Conservation (phyloP, 192 early-diverging fungal species). For the Coemansia asiatica region DNA sequence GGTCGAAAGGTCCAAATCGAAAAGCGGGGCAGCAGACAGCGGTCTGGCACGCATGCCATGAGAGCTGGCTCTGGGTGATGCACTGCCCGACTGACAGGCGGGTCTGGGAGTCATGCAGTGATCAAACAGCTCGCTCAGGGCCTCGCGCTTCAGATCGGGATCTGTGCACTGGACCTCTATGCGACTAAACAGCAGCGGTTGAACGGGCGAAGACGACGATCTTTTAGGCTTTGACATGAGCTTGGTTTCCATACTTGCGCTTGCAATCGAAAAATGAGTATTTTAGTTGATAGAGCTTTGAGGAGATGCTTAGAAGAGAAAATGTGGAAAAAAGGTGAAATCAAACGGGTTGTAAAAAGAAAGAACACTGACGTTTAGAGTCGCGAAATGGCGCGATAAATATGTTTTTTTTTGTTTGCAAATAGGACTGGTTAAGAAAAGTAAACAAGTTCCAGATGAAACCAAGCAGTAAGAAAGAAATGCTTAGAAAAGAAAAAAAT, state of each 20-base stretch:
- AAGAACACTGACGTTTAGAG: neutral
- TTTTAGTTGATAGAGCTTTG: neutral
- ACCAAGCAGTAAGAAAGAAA: neutral
- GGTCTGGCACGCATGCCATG: slow-evolving; percentile 30
- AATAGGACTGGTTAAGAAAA: neutral
- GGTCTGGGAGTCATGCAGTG: slow-evolving; percentile 42
- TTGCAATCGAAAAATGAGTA: neutral
- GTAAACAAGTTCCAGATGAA: neutral
- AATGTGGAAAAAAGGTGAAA: neutral
- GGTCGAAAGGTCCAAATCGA: slow-evolving; percentile 22
- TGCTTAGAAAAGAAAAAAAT: neutral
- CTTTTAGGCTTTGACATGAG: slow-evolving; percentile 6
- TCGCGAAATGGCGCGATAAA: slow-evolving; percentile 10
- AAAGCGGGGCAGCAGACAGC: slow-evolving; percentile 39
- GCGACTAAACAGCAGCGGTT: slow-evolving; percentile 13
- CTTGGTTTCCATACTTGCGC: neutral
- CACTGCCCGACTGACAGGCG: neutral
- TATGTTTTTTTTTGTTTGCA: neutral
- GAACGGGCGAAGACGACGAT: slow-evolving; percentile 14
- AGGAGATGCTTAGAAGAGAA: neutral
- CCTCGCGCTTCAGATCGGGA: slow-evolving; percentile 50
- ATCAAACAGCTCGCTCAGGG: slow-evolving; percentile 55
- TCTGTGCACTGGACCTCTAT: slow-evolving; percentile 46
- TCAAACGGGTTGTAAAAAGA: neutral
- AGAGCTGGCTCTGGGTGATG: neutral